Evolutionary conservation across 2,329 filamentous ascomycete genomes (phyloP).

Genomic region (Metarhizium sp.): DNA sequence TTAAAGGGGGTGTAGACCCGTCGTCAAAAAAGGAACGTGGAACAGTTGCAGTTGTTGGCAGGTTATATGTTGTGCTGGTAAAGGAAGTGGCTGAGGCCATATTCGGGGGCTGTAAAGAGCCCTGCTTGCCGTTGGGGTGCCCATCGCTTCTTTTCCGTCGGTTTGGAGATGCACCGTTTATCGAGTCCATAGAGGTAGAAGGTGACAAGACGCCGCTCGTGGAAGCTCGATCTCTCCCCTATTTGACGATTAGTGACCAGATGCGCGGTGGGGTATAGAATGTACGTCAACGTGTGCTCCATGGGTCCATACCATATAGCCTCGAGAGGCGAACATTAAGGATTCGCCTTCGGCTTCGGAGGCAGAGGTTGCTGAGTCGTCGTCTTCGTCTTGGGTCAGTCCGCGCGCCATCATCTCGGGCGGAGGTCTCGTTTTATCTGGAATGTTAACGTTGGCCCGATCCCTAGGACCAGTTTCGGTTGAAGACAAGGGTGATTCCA

Average conservation of each 20-base stretch:
- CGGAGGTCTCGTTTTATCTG: constrained; percentile 82
- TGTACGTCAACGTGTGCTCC: background rate
- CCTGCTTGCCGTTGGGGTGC: constrained; percentile 29
- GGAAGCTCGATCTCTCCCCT: constrained; percentile 57
- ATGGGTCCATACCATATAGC: constrained; percentile 50
- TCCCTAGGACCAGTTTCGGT: constrained; percentile 82
- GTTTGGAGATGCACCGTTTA: constrained; percentile 58
- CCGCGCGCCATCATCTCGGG: constrained; percentile 85
- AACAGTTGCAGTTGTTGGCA: constrained; percentile 50
- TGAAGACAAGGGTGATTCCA: constrained; percentile 76
- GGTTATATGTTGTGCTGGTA: constrained; percentile 46
- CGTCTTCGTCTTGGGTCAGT: constrained; percentile 74
- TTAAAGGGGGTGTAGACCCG: constrained; percentile 66
- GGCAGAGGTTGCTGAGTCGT: constrained; percentile 76
- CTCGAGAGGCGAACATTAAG: constrained; percentile 54
- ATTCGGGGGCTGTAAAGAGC: constrained; percentile 36
- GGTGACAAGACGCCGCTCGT: constrained; percentile 67
- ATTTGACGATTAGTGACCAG: background rate
- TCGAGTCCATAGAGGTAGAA: constrained; percentile 84
- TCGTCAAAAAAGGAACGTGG: constrained; percentile 88
- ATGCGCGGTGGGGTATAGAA: background rate
- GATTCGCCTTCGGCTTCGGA: constrained; percentile 77
- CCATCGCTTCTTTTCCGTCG: constrained; percentile 49
- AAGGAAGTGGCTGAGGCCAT: constrained; percentile 53
- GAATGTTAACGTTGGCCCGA: constrained; percentile 78